Percentiles rank a stretch among this genome's conserved stretches.
Evolutionary conservation across 257 asterid species (phyloP).

Genomic region (Leonotis leonurus): DNA sequence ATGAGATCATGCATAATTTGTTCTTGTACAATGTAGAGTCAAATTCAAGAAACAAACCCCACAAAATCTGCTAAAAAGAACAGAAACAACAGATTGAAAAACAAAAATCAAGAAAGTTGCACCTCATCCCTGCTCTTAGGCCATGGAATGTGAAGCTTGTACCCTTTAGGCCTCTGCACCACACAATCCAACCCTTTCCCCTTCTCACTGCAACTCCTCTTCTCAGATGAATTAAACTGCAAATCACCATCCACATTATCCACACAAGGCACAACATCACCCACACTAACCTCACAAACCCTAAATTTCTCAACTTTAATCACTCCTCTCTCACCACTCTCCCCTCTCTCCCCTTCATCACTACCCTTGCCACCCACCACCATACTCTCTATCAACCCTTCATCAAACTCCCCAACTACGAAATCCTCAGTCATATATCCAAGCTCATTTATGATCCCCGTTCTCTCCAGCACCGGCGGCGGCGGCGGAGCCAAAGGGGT

Average conservation of each 20-base stretch:
- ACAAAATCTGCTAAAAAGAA: neutral
- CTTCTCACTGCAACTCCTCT: constrained; percentile 37
- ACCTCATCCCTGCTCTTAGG: constrained; percentile 62
- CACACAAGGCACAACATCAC: constrained; percentile 42
- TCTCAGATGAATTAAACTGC: constrained; percentile 21
- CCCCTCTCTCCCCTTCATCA: constrained; percentile 1
- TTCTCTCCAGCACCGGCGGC: constrained; percentile 33
- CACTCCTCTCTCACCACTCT: constrained; percentile 10
- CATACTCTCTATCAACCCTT: constrained; percentile 29
- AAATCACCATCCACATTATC: constrained; percentile 28
- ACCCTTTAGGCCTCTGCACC: constrained; percentile 50
- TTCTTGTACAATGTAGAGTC: no score
- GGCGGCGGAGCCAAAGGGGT: constrained; percentile 3
- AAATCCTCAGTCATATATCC: constrained; percentile 53
- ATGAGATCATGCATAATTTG: no score
- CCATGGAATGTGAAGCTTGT: constrained; percentile 56
- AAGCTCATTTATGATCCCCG: constrained; percentile 52
- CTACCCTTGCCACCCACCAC: constrained; percentile 8
- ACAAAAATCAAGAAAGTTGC: neutral
- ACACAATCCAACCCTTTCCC: constrained; percentile 41
- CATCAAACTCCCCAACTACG: constrained; percentile 46
- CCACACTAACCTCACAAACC: constrained; percentile 35
- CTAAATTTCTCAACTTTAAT: constrained; percentile 32
- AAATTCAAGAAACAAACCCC: no score
- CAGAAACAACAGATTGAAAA: no score